Evolutionary conservation across 495 filamentous ascomycete species (phyloP).

Genomic region (Penicillium roqueforti): DNA sequence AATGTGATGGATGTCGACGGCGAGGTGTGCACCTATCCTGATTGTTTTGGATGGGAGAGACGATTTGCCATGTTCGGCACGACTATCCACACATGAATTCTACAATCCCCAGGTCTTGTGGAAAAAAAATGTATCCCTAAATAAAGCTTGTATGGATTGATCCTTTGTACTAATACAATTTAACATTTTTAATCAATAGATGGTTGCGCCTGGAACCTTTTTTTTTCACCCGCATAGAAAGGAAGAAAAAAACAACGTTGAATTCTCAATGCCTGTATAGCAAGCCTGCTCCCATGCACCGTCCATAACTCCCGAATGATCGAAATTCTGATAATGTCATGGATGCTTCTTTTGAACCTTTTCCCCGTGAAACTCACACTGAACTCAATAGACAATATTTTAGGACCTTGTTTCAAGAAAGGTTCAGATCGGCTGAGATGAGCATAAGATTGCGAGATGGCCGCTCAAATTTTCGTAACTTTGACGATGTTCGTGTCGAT

Average conservation of each 20-base stretch:
- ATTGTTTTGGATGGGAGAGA: slow-evolving; percentile 49
- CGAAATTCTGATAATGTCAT: slow-evolving; percentile 9
- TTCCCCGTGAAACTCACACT: slow-evolving; percentile 6
- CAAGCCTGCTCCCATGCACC: slow-evolving; percentile 10
- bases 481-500: slow-evolving; percentile 52
- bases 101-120: neutral
- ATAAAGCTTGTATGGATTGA: neutral
- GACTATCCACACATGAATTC: slow-evolving; percentile 30
- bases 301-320: slow-evolving; percentile 6
- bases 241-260: neutral
- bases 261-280: neutral
- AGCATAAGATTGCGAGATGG: neutral
- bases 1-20: slow-evolving; percentile 22
- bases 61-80: slow-evolving; percentile 49
- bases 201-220: neutral
- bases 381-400: slow-evolving; percentile 5
- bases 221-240: slow-evolving; percentile 2
- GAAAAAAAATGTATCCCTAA: too few species aligned
- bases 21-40: slow-evolving; percentile 24
- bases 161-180: slow-evolving; percentile 9
- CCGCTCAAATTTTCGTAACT: slow-evolving; percentile 45
- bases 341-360: neutral
- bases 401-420: neutral
- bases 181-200: neutral
- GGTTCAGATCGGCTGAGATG: slow-evolving; percentile 1